Conservation (phyloP, 1,139 yeast genomes). For the Blastobotrys niveus region DNA sequence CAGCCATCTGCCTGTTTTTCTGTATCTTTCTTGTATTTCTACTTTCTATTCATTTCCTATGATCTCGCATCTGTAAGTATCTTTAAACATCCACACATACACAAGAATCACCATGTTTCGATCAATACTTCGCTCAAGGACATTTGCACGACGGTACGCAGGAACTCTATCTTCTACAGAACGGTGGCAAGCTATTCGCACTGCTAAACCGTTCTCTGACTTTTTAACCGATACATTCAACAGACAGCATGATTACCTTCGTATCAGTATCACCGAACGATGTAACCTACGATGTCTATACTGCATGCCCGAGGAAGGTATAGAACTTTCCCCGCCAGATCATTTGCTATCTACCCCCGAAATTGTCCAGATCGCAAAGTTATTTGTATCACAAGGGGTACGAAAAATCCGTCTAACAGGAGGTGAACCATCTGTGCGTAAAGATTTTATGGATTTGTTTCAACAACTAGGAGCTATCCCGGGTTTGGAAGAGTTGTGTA, state of each 20-base stretch:
- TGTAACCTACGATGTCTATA: slow-evolving; percentile 48
- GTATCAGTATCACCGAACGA: slow-evolving; percentile 47
- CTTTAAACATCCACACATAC: no score
- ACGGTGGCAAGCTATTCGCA: slow-evolving; percentile 23
- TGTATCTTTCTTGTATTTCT: no score
- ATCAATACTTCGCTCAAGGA: no score
- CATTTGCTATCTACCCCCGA: slow-evolving; percentile 40
- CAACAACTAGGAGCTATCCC: slow-evolving; percentile 34
- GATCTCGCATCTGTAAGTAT: no score
- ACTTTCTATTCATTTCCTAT: no score
- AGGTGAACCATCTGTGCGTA: slow-evolving; percentile 50
- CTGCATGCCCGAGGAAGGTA: slow-evolving; percentile 53
- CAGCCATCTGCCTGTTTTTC: no score
- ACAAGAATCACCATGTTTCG: no score
- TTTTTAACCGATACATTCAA: slow-evolving; percentile 42
- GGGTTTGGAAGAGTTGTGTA: slow-evolving; percentile 43
- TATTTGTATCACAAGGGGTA: slow-evolving; percentile 45
- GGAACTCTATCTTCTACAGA: not conserved
- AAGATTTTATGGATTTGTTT: slow-evolving; percentile 43
- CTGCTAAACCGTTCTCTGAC: slow-evolving; percentile 36
- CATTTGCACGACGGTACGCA: no score
- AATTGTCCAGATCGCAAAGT: slow-evolving; percentile 38
- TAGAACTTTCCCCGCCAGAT: slow-evolving; percentile 40
- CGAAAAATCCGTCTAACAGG: slow-evolving; percentile 47
- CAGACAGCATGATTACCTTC: slow-evolving; percentile 43